These are phyloP conservation scores for Triangularia verruculosa DNA, from an alignment of 2,329 filamentous ascomycete genomes.

Conservation along the genomic window DNA sequence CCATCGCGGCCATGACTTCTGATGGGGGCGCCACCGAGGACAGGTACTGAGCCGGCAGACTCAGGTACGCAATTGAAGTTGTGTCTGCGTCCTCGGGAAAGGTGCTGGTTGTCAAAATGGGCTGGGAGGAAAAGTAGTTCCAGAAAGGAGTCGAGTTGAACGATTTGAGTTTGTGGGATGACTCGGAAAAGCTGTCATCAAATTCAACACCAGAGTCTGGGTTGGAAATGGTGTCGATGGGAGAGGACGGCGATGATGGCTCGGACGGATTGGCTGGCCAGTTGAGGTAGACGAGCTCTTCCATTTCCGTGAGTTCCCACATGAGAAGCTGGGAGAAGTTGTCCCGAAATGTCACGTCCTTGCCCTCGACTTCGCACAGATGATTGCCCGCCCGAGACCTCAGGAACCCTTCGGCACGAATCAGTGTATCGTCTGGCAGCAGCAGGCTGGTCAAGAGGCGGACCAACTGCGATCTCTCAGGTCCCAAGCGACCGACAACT, in stretches of 20 bases:
- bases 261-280: not conserved
- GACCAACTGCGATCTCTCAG: not conserved
- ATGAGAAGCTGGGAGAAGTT: conserved; percentile 10
- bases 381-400: conserved; percentile 1
- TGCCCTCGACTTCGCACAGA: not conserved
- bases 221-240: not conserved
- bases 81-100: conserved; percentile 5
- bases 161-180: not conserved
- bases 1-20: conserved; percentile 7
- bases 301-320: conserved; percentile 7
- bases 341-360: not conserved
- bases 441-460: conserved; percentile 2
- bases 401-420: conserved; percentile 5
- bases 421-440: not conserved
- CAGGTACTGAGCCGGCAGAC: not conserved
- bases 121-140: conserved; percentile 9
- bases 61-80: conserved; percentile 11
- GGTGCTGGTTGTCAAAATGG: not conserved
- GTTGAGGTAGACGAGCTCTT: conserved; percentile 2
- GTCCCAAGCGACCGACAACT: not conserved
- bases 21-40: not conserved
- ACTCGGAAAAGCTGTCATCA: not conserved
- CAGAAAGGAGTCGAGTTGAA: not conserved
- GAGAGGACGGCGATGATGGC: not conserved
- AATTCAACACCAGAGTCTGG: not conserved